Base-by-base conservation (phyloP, 1,139 yeast genomes). In the Debaryomyces nepalensis region DNA sequence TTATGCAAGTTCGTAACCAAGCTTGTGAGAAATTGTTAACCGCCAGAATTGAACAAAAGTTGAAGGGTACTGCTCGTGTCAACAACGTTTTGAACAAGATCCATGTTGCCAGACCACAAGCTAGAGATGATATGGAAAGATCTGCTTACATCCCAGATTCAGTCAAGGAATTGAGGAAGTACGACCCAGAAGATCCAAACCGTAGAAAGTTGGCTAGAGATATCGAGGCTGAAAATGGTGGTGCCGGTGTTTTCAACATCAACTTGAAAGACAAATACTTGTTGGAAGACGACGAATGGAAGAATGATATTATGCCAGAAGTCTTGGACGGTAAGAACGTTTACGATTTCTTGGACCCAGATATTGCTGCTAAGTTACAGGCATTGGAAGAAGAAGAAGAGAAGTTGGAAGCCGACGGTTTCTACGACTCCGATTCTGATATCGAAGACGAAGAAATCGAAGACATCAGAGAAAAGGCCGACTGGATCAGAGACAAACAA, bases 351-450 rank as follows among this genome's bases (percentile, higher is more conserved):
- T 79, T 95, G 66, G 99, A 93, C 62, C 89, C 97, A 33, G 99
- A 95, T 54, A 93, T 93, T 61, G 87, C 91, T 41, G 86, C 89
- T 53, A 93, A 93, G 70, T 78, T 93, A 63, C 89, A 88, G 68
- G 97, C 96, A 12, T 77, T 93, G 53, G 99, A 93, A 70, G 97
- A 87, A 50, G 99, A 93, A 68, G 99, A 93, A 73, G 98, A 91
- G 66, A 81, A 83, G 62, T 81, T 93, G 55, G 97, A 91, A 67
- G 72, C 79, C 43, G 97, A 91, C 71, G 99, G 99, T 22, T 95
- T 95, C 74, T 93, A 93, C 67, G 95, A 90, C 55, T 85, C 95
- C 33, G 97, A 90, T 59, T 83, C 84, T 39, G 95, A 85, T 42
- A 77, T 81, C 50, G 72, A 66, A 37, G 87, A 81, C 46, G 73